phyloP scores from a whole-genome alignment of 306 rosid genomes.

The Quercus wislizeni region DNA sequence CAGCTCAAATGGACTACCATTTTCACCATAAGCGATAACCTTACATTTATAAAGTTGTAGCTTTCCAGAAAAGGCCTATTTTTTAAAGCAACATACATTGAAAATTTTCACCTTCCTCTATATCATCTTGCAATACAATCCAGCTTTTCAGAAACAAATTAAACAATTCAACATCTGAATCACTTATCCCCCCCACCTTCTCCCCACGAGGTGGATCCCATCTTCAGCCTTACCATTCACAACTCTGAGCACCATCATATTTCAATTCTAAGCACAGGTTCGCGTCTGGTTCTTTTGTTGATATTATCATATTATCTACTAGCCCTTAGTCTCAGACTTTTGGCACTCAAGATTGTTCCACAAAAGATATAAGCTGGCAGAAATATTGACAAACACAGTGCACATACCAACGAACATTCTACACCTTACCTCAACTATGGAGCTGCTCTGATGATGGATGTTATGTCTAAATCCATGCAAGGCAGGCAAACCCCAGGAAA shows the following conservation, averaged over 20 bases:
- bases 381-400: neutral
- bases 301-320: neutral
- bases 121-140: too few species aligned
- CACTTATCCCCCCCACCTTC: too few species aligned
- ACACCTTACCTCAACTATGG: constrained; percentile 63
- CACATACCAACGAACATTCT: neutral
- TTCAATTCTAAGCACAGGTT: neutral
- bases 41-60: too few species aligned
- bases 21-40: too few species aligned
- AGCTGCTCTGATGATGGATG: constrained; percentile 79
- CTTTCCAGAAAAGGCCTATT: too few species aligned
- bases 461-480: constrained; percentile 50
- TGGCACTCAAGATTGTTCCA: neutral
- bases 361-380: neutral
- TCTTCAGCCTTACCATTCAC: too few species aligned
- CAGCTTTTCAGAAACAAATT: too few species aligned
- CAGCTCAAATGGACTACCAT: too few species aligned
- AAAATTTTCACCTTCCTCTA: too few species aligned
- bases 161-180: too few species aligned
- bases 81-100: too few species aligned
- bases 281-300: neutral
- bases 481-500: constrained; percentile 38
- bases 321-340: neutral
- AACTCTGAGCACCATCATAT: neutral
- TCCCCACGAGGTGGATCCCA: too few species aligned